Percentiles rank a stretch among this genome's conserved stretches.
Conservation (phyloP, 2,329 filamentous ascomycete species). For the Paramyrothecium roridum region DNA sequence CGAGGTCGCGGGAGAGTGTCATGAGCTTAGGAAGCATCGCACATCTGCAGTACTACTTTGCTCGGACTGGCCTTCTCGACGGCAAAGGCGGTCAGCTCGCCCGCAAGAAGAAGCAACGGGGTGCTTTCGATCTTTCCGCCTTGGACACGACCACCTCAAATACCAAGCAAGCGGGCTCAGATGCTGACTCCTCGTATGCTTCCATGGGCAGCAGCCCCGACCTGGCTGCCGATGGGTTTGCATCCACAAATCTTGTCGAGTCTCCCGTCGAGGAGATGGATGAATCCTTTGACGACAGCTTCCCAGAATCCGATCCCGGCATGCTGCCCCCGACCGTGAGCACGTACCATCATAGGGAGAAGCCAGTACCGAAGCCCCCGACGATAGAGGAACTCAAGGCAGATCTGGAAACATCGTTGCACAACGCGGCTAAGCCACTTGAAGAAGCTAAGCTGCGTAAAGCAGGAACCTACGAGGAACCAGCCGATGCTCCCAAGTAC, state of each 20-base stretch:
- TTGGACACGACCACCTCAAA: constrained; percentile 33
- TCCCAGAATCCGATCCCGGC: constrained; percentile 63
- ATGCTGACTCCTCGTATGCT: constrained; percentile 57
- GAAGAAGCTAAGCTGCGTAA: constrained; percentile 50
- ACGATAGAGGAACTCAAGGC: constrained; percentile 74
- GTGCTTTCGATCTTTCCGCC: constrained; percentile 55
- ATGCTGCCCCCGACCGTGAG: constrained; percentile 97
- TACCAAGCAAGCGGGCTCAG: constrained; percentile 40
- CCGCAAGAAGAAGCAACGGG: constrained; percentile 63
- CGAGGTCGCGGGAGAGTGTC: constrained; percentile 87
- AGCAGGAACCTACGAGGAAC: constrained; percentile 21
- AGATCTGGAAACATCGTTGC: constrained; percentile 63
- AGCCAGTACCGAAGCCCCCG: constrained; percentile 78
- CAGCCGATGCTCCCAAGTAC: constrained; percentile 22
- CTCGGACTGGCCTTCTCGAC: constrained; percentile 86
- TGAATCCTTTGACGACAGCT: constrained; percentile 46
- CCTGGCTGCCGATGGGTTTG: constrained; percentile 35
- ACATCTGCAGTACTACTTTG: constrained; percentile 98
- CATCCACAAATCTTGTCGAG: constrained; percentile 36
- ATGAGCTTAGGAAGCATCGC: constrained; percentile 95
- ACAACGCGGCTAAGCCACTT: constrained; percentile 66
- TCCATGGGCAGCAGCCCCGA: constrained; percentile 60
- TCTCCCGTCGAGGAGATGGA: constrained; percentile 46
- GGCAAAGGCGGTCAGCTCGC: constrained; percentile 87
- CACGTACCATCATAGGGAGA: constrained; percentile 86